Base-by-base conservation (phyloP, 2,329 filamentous ascomycete genomes). In the Clonostachys solani region DNA sequence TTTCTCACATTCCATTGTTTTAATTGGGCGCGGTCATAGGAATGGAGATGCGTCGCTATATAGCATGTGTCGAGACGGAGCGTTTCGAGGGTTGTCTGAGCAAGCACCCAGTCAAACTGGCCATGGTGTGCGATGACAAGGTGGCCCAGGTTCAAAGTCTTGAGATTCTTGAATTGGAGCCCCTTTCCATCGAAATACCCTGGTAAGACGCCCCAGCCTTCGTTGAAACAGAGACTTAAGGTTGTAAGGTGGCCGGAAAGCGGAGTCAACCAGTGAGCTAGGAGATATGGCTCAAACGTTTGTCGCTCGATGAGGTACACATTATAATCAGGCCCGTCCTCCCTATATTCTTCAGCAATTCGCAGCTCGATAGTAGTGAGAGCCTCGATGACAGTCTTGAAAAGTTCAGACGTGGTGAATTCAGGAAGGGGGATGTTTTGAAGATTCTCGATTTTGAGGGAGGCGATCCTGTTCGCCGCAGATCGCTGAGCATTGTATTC, bases 71-170 rank as follows among this genome's bases (percentile, higher is more conserved):
- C 40, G 3, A 60, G 23, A 0, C 45, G 33, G 1, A 60, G 44
- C 0, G 19, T 38, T 1, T 15, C 44, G 0, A 60, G 46, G 1
- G 54, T 46, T 5, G 40, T 18, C 7, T 55, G 53, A 0, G 42
- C 10, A 2, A 59, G 45, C 0, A 61, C 51, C 60, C 57, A 62
- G 8, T 57, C 52, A 9, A 58, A 52, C 1, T 62, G 56, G 7
- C 57, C 50, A 15, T 55, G 23, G 5, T 53, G 52, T 0, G 52
- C 36, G 33, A 60, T 53, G 0, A 48, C 34, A 12, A 49, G 57
- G 0, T 49, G 2, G 1, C 41, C 45, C 16, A 62, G 42, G 0
- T 37, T 50, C 12, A 62, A 38, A 0, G 42, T 49, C 16, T 49
- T 52, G 5, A 62, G 44, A 1, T 34, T 13, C 1, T 56, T 55